Percentiles rank a stretch among this genome's conserved stretches.
phyloP scores from a whole-genome alignment of 2,329 filamentous ascomycete species.

The Cryphonectria japonica region DNA sequence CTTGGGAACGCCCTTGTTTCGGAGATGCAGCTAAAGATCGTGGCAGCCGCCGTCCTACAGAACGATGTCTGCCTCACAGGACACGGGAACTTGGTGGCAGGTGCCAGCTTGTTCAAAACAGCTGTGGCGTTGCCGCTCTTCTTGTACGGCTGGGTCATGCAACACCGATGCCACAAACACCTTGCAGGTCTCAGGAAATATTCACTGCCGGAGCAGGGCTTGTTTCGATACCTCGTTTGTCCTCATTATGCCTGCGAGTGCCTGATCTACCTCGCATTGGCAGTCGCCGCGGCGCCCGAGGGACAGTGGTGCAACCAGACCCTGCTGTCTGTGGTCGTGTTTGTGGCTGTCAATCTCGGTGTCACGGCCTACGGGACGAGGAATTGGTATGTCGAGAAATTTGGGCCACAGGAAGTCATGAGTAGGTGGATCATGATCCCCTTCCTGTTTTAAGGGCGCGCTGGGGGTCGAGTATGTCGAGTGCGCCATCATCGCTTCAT shows the following conservation, averaged over 20 bases:
- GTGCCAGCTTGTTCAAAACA: slow-evolving; percentile 50
- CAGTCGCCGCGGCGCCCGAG: slow-evolving; percentile 72
- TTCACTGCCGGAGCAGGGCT: slow-evolving; percentile 72
- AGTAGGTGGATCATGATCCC: slow-evolving; percentile 79
- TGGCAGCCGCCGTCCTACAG: slow-evolving; percentile 40
- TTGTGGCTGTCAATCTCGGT: slow-evolving; percentile 79
- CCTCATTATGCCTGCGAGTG: slow-evolving; percentile 94
- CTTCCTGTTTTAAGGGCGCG: slow-evolving; percentile 57
- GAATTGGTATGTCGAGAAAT: slow-evolving; percentile 77
- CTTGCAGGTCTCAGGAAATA: slow-evolving; percentile 78
- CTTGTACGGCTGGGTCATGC: slow-evolving; percentile 69
- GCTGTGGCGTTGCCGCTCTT: slow-evolving; percentile 66
- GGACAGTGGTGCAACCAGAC: slow-evolving; percentile 72
- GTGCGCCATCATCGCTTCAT: slow-evolving; percentile 43
- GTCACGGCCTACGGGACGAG: slow-evolving; percentile 79
- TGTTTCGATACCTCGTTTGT: slow-evolving; percentile 75
- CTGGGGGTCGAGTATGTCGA: slow-evolving; percentile 36
- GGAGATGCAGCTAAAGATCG: slow-evolving; percentile 23
- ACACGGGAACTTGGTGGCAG: slow-evolving; percentile 26
- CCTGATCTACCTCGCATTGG: slow-evolving; percentile 78
- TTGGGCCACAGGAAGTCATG: slow-evolving; percentile 67
- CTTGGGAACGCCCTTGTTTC: background rate
- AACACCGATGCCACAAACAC: slow-evolving; percentile 74
- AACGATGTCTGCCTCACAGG: background rate
- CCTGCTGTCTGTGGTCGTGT: slow-evolving; percentile 68